These are phyloP conservation scores for Backusella liffmaniae DNA, from an alignment of 192 early-diverging fungal genomes.

Conservation along the genomic window DNA sequence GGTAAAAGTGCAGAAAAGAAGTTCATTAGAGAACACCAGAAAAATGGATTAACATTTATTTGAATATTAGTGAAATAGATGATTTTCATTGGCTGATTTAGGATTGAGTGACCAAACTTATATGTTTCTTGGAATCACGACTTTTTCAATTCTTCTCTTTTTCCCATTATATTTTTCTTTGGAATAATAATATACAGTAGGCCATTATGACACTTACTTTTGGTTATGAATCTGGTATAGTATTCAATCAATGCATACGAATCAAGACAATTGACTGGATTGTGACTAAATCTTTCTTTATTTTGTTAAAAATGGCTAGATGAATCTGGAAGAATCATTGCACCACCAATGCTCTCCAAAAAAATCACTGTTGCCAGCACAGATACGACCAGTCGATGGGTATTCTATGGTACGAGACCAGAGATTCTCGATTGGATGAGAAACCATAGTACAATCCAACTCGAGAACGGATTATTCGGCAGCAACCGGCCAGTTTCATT, in stretches of 20 bases:
- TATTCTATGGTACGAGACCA: conserved; percentile 47
- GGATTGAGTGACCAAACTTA: too few species aligned
- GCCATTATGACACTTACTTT: conserved; percentile 22
- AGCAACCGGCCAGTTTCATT: conserved; percentile 33
- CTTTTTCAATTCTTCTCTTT: neutral
- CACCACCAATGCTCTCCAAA: conserved; percentile 42
- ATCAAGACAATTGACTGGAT: neutral
- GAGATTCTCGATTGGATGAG: conserved; percentile 49
- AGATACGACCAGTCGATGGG: conserved; percentile 40
- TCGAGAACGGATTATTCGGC: conserved; percentile 37
- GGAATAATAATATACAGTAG: neutral
- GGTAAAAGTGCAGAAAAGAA: too few species aligned
- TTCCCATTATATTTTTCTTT: neutral
- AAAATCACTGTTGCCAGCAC: conserved; percentile 45
- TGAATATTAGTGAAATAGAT: too few species aligned
- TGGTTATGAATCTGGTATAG: conserved; percentile 34
- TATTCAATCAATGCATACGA: neutral
- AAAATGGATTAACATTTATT: too few species aligned
- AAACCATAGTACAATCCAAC: conserved; percentile 16
- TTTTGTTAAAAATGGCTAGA: neutral
- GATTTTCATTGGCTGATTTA: too few species aligned
- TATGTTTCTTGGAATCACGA: too few species aligned
- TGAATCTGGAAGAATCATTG: conserved; percentile 34
- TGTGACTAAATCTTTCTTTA: neutral
- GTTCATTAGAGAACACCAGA: too few species aligned